Evolutionary conservation across 2,329 filamentous ascomycete genomes (phyloP).

Genomic region (Aspergillus sp.): DNA sequence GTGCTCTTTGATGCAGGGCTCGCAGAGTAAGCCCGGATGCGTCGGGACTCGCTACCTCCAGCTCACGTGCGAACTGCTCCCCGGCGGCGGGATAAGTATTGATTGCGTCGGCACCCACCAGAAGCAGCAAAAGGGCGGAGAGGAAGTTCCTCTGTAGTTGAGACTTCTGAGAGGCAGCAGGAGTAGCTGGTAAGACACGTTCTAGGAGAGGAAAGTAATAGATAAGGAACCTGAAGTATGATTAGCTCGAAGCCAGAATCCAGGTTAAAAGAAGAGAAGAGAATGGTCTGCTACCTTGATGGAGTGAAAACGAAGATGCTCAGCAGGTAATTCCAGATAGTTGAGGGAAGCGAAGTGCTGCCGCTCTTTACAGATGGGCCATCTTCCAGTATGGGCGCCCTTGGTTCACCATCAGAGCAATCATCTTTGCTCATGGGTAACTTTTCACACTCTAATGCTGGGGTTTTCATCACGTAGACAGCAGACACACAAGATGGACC

Average conservation of each 20-base stretch:
- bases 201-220: slow-evolving; percentile 2
- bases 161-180: not conserved
- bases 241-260: not conserved
- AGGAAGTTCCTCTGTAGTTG: not conserved
- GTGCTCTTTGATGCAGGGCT: not conserved
- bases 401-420: not conserved
- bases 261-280: not conserved
- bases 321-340: not conserved
- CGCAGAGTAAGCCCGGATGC: not conserved
- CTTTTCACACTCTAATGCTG: not conserved
- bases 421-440: not conserved
- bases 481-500: not conserved
- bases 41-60: slow-evolving; percentile 1
- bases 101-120: not conserved
- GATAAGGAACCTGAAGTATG: not conserved
- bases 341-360: not conserved
- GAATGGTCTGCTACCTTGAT: not conserved
- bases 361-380: not conserved
- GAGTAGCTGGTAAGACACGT: not conserved
- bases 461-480: not conserved
- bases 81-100: not conserved
- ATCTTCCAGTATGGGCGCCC: not conserved
- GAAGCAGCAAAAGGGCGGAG: slow-evolving; percentile 1
- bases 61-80: slow-evolving; percentile 1
- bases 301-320: slow-evolving; percentile 1